Evolutionary conservation across 2,329 filamentous ascomycete species (phyloP).

Genomic region (Neofusicoccum kwambonambiense): DNA sequence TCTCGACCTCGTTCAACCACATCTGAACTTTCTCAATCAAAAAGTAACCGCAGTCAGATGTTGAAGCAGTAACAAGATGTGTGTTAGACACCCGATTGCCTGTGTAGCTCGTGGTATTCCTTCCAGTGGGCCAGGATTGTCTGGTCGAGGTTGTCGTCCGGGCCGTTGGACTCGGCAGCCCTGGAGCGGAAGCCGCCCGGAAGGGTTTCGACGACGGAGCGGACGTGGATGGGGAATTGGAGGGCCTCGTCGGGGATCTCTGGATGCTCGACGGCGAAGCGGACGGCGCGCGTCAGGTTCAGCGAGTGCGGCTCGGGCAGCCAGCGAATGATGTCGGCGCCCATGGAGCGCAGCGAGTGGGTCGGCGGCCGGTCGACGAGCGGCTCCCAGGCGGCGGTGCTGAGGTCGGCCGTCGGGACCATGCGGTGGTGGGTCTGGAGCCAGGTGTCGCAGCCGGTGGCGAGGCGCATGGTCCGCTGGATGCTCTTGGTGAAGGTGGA

Average conservation of each 20-base stretch:
- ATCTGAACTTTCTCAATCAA: too few relatives aligned
- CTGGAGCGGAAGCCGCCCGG: neutral
- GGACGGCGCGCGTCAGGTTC: neutral
- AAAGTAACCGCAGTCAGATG: too few relatives aligned
- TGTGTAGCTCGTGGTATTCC: neutral
- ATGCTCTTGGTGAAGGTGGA: constrained; percentile 8
- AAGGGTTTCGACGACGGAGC: neutral
- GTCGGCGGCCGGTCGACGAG: neutral
- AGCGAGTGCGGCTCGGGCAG: constrained; percentile 2
- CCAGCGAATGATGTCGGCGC: neutral
- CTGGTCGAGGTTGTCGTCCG: neutral
- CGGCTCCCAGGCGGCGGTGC: neutral
- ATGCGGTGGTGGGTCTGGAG: neutral
- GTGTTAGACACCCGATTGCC: too few relatives aligned
- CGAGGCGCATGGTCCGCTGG: neutral
- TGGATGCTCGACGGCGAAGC: constrained; percentile 1
- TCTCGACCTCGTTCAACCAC: too few relatives aligned
- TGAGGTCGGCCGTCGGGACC: neutral
- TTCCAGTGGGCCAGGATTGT: neutral
- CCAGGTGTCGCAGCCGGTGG: neutral
- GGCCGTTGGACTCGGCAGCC: neutral
- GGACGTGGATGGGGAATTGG: neutral
- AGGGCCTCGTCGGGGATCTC: neutral
- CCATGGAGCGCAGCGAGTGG: constrained; percentile 2
- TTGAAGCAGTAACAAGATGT: too few relatives aligned